Percentiles rank a stretch among this genome's conserved stretches.
These are phyloP conservation scores for Penicillium sp. DNA, from an alignment of 2,329 filamentous ascomycete genomes.

Conservation along the genomic window DNA sequence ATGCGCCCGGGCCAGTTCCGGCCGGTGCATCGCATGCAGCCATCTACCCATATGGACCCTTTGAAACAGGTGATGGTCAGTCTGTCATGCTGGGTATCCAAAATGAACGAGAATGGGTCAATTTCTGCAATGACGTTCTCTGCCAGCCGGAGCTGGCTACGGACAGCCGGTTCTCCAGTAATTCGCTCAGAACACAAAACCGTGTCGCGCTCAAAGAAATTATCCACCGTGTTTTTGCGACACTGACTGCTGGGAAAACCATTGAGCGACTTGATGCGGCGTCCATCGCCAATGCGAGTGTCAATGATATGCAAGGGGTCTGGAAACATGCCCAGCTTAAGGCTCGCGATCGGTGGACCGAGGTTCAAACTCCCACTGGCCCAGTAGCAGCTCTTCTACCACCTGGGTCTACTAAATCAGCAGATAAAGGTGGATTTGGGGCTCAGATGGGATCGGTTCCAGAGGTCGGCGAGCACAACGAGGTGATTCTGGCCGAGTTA, in stretches of 20 bases:
- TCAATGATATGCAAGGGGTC: conserved; percentile 56
- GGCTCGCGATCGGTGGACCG: conserved; percentile 53
- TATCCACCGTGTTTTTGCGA: conserved; percentile 46
- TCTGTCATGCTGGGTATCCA: conserved; percentile 59
- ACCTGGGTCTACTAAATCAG: conserved; percentile 43
- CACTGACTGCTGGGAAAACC: conserved; percentile 42
- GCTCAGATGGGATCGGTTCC: conserved; percentile 43
- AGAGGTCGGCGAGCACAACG: conserved; percentile 52
- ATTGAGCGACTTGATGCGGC: conserved; percentile 48
- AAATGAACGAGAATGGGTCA: conserved; percentile 58
- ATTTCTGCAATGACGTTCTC: conserved; percentile 51
- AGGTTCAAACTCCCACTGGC: conserved; percentile 51
- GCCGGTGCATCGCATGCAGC: conserved; percentile 55
- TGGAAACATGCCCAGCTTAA: conserved; percentile 56
- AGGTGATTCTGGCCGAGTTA: conserved; percentile 48
- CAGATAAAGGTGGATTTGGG: conserved; percentile 18
- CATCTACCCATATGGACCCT: conserved; percentile 59
- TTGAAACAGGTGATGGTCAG: conserved; percentile 49
- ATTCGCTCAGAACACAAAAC: conserved; percentile 49
- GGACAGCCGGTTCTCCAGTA: conserved; percentile 51
- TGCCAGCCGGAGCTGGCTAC: conserved; percentile 42
- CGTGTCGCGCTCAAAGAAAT: conserved; percentile 48
- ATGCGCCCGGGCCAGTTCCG: conserved; percentile 44
- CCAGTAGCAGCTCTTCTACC: conserved; percentile 51
- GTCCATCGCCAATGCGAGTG: conserved; percentile 55